Base-by-base conservation (phyloP, 257 asterid genomes). In the Rubia yunnanensis region DNA sequence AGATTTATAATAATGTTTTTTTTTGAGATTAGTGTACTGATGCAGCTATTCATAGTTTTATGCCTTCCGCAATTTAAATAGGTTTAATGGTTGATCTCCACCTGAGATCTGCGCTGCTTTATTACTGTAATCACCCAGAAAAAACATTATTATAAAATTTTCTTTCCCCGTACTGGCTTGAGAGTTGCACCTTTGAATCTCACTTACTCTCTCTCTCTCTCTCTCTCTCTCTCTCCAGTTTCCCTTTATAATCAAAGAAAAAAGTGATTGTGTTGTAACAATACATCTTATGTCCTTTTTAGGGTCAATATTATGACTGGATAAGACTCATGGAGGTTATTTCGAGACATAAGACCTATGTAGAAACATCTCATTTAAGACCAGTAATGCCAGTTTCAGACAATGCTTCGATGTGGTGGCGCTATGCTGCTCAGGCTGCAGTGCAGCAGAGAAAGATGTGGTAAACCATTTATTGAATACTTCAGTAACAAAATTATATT, bases 241-340 rank as follows among this genome's bases (percentile, higher is more conserved):
- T 38, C 11, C 36, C 6, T 3, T 2, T 3, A 2, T 3, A 3
- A 44, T 44, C 20, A 44, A 44, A n/a, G n/a, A 44, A 17, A 44
- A n/a, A 15, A 15, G 4, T 44, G 52, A 44, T 44, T 44, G 4
- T 44, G 8, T 23, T 23, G 55, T 38, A 48, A 10, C 32, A 9
- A 23, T 57, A 54, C 26, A 17, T 50, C 11, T 38, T 28, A 44
- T 17, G 41, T 58, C 54, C 70, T 32, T 78, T 74, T 60, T 88
- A 94, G 99, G 88, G 88, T 62, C 99, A 94, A 74, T 90, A 94
- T 85, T 95, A 94, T 79, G 99, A 94, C 61, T 94, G 99, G 99
- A 94, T 94, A 75, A 86, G 89, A 79, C 95, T 94, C 78, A 69
- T 90, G 97, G 99, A 94, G 86, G 91, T 81, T 75, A 85, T 94